Percentiles rank a stretch among this genome's conserved stretches.
phyloP scores from a whole-genome alignment of 2,329 filamentous ascomycete species.

The Colletotrichum kahawae region DNA sequence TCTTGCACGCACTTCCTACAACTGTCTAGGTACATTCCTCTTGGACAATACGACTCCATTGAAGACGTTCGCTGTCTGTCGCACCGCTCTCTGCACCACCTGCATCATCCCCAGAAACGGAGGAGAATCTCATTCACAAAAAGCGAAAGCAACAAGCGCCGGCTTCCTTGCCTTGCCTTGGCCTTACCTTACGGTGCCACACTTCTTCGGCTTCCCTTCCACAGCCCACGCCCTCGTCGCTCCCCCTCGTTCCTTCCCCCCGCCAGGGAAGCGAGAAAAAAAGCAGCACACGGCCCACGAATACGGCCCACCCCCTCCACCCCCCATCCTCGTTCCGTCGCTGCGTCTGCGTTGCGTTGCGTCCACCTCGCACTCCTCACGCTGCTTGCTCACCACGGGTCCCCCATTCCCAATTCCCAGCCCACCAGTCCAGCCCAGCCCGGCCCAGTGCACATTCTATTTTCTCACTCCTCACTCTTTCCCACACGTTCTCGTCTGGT shows the following conservation, averaged over 20 bases:
- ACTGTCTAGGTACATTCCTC: neutral
- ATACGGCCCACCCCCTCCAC: neutral
- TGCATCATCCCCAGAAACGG: slow-evolving; percentile 14
- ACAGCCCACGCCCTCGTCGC: neutral
- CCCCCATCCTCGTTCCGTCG: neutral
- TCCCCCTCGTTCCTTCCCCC: neutral
- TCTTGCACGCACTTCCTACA: neutral
- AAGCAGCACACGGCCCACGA: neutral
- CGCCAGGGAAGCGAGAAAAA: neutral
- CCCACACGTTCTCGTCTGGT: neutral
- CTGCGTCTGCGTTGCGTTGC: neutral
- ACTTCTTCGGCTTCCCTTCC: neutral
- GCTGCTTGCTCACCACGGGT: neutral
- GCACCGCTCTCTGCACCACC: neutral
- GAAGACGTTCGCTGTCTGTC: neutral
- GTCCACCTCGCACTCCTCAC: neutral
- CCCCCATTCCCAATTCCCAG: neutral
- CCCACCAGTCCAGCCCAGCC: neutral
- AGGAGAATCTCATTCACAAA: neutral
- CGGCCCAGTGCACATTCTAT: slow-evolving; percentile 11
- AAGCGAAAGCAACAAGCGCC: neutral
- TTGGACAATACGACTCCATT: neutral
- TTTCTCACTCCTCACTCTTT: slow-evolving; percentile 17
- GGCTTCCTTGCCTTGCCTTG: neutral
- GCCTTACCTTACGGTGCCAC: neutral